Evolutionary conservation across 768 basidiomycete species (phyloP), one percentile per base, ranked within the genome.

Genomic region (Trametes cubensis): DNA sequence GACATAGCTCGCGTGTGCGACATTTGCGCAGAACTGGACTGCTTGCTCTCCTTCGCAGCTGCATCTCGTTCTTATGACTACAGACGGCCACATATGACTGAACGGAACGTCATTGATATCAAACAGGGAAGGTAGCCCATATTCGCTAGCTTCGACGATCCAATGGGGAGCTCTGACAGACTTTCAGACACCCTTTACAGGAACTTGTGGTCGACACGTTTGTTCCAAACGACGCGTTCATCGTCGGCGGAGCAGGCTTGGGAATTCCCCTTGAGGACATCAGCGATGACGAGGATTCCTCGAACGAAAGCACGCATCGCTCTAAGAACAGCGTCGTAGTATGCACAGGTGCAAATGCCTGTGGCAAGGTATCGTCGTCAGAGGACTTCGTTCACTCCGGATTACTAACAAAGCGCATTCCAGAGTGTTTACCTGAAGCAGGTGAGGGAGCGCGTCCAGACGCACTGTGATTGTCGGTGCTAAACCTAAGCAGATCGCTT

Each of bases 361-460:
- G 93, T 62, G 96, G 96, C 62, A 98, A 98, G 83, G 92, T 90
- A 52, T 26, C 30, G 34, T 34, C 10, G 10, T 34, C 10, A 34
- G 34, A 5, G 34, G 34, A 34, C 11, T 34, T 34, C 10, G 34
- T 11, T 34, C 6, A 34, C 34, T 5, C 10, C 2, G 2, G 2
- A 34, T 34, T 10, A 45, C 41, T 53, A 25, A 53, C 18, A 18
- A 8, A 51, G 57, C 34, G 17, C 28, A n/a, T 53, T 58, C 45
- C 62, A 94, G 89, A 96, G 94, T 62, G 89, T 96, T 6, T 97
- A 94, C 76, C 77, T 96, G 58, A 98, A 98, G 73, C 95, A 96
- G 80, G 92, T 87, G 55, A 21, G 72, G 17, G 17, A 3, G 15
- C 8, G 13, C 11, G 13, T 45, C 11, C 20, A 18, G 6, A 30